These are phyloP conservation scores for Przewalskia tangutica DNA, from an alignment of 257 asterid genomes.

Conservation along the genomic window DNA sequence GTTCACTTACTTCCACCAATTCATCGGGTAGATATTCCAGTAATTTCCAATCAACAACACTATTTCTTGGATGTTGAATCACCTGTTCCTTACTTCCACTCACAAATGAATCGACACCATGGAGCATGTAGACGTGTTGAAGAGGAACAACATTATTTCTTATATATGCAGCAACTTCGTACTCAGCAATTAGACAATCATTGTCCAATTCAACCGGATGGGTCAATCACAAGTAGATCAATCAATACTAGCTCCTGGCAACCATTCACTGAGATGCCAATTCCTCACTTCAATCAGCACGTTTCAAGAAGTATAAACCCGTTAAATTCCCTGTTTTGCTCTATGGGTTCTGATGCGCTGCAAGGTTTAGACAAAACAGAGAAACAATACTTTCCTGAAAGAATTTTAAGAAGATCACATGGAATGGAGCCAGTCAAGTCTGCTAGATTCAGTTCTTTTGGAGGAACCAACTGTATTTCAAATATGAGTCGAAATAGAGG, in stretches of 20 bases:
- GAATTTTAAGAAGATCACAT: background rate
- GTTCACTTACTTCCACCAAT: background rate
- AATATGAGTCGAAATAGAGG: constrained; percentile 1
- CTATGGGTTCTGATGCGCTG: background rate
- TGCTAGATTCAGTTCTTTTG: background rate
- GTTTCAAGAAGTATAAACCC: background rate
- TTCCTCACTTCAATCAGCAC: background rate
- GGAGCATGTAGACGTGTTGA: background rate
- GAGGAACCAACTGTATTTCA: background rate
- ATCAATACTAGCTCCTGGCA: background rate
- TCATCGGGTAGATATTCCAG: background rate
- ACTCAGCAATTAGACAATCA: background rate
- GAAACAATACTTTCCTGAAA: background rate
- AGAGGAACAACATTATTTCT: constrained; percentile 7
- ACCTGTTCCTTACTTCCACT: background rate
- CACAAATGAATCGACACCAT: background rate
- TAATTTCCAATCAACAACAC: background rate
- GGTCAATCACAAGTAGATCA: background rate
- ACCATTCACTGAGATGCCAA: background rate
- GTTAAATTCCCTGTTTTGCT: background rate
- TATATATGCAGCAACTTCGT: background rate
- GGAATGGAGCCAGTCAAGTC: background rate
- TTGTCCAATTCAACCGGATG: background rate
- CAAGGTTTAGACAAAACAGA: background rate
- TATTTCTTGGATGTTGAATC: background rate